Percentiles rank a stretch among this genome's conserved stretches.
Conservation (phyloP, 495 filamentous ascomycete genomes). For the Ramalina intermedia region DNA sequence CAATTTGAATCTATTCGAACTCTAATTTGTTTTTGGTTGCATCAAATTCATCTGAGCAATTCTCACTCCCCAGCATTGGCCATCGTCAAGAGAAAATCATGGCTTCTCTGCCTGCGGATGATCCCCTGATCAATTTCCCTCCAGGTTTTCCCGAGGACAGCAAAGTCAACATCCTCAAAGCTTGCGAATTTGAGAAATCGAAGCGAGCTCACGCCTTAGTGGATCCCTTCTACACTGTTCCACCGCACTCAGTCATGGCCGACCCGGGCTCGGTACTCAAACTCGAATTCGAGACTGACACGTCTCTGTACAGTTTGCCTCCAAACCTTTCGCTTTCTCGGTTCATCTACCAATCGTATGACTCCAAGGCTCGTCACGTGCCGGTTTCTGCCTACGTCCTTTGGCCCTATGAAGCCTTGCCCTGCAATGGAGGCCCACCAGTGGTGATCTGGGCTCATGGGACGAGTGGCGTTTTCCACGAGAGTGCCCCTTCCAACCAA, state of each 20-base stretch:
- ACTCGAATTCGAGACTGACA: conserved; percentile 2
- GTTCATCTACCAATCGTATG: conserved; percentile 5
- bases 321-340: conserved; percentile 4
- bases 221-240: conserved; percentile 1
- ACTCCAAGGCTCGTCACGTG: not conserved
- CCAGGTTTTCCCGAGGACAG: too few species aligned
- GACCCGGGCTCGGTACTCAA: not conserved
- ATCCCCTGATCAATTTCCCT: too few species aligned
- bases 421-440: conserved; percentile 13
- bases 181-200: not conserved
- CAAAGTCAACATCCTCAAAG: not conserved
- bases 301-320: conserved; percentile 6
- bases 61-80: too few species aligned
- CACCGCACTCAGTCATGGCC: not conserved
- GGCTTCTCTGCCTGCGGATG: too few species aligned
- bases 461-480: conserved; percentile 29
- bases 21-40: too few species aligned
- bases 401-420: conserved; percentile 28
- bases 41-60: too few species aligned
- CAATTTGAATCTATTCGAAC: too few species aligned
- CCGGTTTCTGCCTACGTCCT: conserved; percentile 23
- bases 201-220: conserved; percentile 2
- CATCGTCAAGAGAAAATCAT: too few species aligned
- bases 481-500: conserved; percentile 30
- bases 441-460: conserved; percentile 37